Conservation (phyloP, 208 protist genomes). For the Trypanosoma avium region DNA sequence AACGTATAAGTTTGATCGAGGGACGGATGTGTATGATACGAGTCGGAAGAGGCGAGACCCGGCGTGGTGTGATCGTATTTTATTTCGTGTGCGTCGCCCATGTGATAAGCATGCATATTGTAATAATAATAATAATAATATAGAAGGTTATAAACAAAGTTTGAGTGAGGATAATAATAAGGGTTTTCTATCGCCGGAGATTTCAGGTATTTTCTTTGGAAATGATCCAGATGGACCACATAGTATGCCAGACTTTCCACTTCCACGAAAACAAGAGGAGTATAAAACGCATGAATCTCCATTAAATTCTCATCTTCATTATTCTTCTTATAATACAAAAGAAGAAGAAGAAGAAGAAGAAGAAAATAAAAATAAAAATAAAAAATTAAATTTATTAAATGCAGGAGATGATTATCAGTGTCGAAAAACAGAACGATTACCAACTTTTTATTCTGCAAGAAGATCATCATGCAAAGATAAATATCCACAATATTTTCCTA, state of each 20-base stretch:
- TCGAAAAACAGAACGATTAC: constrained; percentile 25
- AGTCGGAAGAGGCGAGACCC: constrained; percentile 80
- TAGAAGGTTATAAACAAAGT: background rate
- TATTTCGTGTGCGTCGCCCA: constrained; percentile 64
- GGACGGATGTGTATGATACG: constrained; percentile 79
- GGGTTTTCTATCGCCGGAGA: background rate
- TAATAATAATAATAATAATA: background rate
- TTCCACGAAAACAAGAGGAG: background rate
- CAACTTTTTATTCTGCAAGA: constrained; percentile 25
- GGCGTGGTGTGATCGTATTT: constrained; percentile 88
- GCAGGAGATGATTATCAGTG: no score
- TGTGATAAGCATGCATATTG: constrained; percentile 4
- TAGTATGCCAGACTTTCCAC: background rate
- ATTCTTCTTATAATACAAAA: no score
- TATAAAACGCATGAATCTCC: no score
- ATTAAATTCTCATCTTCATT: no score
- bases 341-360: no score
- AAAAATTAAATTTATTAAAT: no score
- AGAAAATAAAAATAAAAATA: no score
- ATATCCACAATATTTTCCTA: constrained; percentile 30
- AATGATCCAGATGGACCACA: background rate
- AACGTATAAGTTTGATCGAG: constrained; percentile 91
- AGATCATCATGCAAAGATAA: constrained; percentile 32
- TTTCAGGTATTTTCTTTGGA: background rate
- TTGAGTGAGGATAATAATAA: background rate